Evolutionary conservation across 2,329 filamentous ascomycete species (phyloP), one percentile per base, ranked within the genome.

Genomic region (Raffaelea deltoideospora): DNA sequence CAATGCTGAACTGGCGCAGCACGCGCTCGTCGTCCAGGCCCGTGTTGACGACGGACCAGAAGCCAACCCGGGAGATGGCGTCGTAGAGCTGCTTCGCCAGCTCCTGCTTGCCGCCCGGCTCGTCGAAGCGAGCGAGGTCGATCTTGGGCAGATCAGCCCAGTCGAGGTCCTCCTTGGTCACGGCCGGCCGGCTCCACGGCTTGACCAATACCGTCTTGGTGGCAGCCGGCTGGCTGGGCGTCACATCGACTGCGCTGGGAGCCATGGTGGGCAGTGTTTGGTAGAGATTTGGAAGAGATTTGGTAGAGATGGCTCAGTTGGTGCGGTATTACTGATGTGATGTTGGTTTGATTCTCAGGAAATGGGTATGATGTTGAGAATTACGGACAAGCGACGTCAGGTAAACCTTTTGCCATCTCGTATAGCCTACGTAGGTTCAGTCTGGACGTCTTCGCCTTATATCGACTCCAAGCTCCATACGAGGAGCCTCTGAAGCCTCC

Each of bases 71-170:
- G 21, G 47, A 47, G 7, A 66, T 59, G 10, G 67, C 68, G 41
- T 70, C 61, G 19, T 64, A 59, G 4, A 72, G 56, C 39, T 69
- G 60, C 31, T 59, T 57, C 3, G 65, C 64, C 4, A 72, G 52
- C 35, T 56, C 51, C 44, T 67, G 55, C 45, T 68, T 69, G 13
- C 66, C 67, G 3, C 62, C 64, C 0, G 65, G 63, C 29, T 60
- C 50, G 29, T 64, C 59, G 41, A 65, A 71, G n/a, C 56, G 55
- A 15, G 58, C 56, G 0, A 72, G 54, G 38, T 72, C 67, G 18
- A 73, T 61, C 31, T 32, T 40, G 31, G 40, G 37, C 33, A 41
- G 37, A 6, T 41, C 40, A 5, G 67, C 61, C 61, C 64, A 72
- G 22, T 54, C 51, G 20, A 56, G 48, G 11, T 47, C 36, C 33